Evolutionary conservation across 192 early-diverging fungal genomes (phyloP).

Genomic region (Coemansia sp.): DNA sequence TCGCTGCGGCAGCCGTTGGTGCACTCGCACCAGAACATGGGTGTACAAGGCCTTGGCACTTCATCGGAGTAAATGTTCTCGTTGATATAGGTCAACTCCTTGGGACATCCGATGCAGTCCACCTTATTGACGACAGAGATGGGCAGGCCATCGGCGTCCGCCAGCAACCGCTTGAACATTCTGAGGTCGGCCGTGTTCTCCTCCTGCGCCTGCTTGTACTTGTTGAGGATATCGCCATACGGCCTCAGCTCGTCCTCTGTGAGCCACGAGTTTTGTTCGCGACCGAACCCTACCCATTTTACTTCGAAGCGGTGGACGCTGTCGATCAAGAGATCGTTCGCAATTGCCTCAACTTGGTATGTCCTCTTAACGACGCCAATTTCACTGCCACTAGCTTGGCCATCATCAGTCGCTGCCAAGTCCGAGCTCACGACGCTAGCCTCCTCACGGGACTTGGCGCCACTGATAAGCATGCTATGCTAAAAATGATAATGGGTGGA

Average conservation of each 20-base stretch:
- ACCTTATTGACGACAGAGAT: slow-evolving; percentile 44
- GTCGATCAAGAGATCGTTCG: neutral
- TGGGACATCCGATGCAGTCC: slow-evolving; percentile 29
- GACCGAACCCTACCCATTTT: neutral
- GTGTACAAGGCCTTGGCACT: slow-evolving; percentile 45
- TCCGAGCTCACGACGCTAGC: too few relatives aligned
- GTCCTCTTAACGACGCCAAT: neutral
- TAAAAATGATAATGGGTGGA: too few relatives aligned
- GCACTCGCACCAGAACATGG: slow-evolving; percentile 41
- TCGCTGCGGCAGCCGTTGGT: slow-evolving; percentile 11
- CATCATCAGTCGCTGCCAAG: too few relatives aligned
- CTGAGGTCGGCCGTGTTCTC: slow-evolving; percentile 33
- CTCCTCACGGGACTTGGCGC: too few relatives aligned
- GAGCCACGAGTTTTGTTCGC: neutral
- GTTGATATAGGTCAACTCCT: slow-evolving; percentile 49
- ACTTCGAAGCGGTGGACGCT: neutral
- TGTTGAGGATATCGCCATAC: too few relatives aligned
- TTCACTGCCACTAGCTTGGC: too few relatives aligned
- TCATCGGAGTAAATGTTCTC: slow-evolving; percentile 36
- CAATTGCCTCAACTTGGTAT: neutral
- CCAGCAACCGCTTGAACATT: slow-evolving; percentile 28
- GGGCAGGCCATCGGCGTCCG: slow-evolving; percentile 10
- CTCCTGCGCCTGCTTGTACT: slow-evolving; percentile 11
- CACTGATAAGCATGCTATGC: too few relatives aligned
- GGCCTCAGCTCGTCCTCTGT: neutral